Evolutionary conservation across 1,284 basidiomycete species (phyloP), one percentile per base, ranked within the genome.

Genomic region (Sporisorium graminicola): DNA sequence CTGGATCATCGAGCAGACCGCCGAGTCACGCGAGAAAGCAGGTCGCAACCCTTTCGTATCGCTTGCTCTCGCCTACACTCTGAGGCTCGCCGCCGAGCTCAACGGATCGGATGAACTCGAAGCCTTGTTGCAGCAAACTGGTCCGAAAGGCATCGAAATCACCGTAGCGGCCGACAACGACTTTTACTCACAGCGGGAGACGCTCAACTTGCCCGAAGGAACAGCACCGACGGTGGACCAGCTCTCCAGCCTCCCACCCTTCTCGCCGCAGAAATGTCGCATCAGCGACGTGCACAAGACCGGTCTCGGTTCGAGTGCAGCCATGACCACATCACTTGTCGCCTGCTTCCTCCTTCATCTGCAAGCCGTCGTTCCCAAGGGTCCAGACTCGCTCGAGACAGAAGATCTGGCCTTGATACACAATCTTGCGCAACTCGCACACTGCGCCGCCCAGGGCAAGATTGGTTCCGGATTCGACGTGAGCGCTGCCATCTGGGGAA

Each of bases 381-480:
- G 60, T 18, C 65, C 70, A 22, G 37, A 43, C 14, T 31, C 64
- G 22, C 37, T 84, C 13, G 66, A 78, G 7, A 69, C 67, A 0
- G 59, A 68, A 5, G 78, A 79, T 29, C 66, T 83, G 10, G 82
- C 73, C 10, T 58, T 85, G 35, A 91, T 94, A 0, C 97, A 99
- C 87, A 95, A 97, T 81, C 89, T 94, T n/a, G 91, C 96, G 1
- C 97, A 99, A 86, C 95, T 93, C 79, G 91, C 94, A 5, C 97
- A 99, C 86, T 98, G 95, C 81, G 89, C 95, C 29, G 97, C 97
- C 0, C 97, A 99, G 87, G 97, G 97, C 49, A 99, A 99, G 86
- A 91, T 99, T 16, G 97, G 97, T 40, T 94, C 92, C 77, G 97
- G 97, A 1, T 99, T 99, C 86, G 97, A 99, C 84, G 93, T 99